Evolutionary conservation across 805 yeast species (phyloP).

Genomic region (Schwanniomyces vanrijiae): DNA sequence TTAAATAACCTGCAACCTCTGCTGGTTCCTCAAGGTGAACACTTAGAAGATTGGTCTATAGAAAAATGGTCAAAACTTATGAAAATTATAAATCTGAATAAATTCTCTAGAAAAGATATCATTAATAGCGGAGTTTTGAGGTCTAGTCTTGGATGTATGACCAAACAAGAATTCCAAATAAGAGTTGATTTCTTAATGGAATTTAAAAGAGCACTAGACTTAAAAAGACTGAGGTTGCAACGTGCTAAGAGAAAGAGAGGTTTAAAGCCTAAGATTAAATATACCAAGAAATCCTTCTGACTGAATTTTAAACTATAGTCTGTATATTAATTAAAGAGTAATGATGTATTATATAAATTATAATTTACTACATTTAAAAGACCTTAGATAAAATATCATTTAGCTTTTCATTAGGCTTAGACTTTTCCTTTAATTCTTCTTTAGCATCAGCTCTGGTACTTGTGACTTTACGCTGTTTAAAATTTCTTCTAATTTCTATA

Average conservation of each 20-base stretch:
- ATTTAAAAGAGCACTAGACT: conserved; percentile 8
- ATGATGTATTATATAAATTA: conserved; percentile 1
- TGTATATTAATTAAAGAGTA: conserved; percentile 4
- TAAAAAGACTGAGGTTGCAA: background rate
- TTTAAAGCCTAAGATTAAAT: background rate
- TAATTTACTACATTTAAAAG: conserved; percentile 30
- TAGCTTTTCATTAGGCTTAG: conserved; percentile 40
- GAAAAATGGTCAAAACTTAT: conserved; percentile 33
- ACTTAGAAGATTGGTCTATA: conserved; percentile 21
- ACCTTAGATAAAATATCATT: conserved; percentile 53
- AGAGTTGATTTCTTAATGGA: conserved; percentile 27
- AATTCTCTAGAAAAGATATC: conserved; percentile 25
- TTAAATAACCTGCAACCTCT: background rate
- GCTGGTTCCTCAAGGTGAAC: background rate
- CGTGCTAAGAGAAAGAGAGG: conserved; percentile 6
- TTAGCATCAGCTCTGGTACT: conserved; percentile 68
- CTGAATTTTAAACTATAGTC: background rate
- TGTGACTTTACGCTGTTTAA: conserved; percentile 68
- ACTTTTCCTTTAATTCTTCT: conserved; percentile 40
- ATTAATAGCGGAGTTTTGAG: conserved; percentile 26
- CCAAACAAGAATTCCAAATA: conserved; percentile 28
- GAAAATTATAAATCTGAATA: conserved; percentile 26
- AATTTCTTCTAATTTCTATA: conserved; percentile 51
- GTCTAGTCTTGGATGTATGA: conserved; percentile 23
- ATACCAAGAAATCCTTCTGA: background rate